phyloP scores from a whole-genome alignment of 371 early-diverging fungal genomes.

The Amoeboradix gromovi region DNA sequence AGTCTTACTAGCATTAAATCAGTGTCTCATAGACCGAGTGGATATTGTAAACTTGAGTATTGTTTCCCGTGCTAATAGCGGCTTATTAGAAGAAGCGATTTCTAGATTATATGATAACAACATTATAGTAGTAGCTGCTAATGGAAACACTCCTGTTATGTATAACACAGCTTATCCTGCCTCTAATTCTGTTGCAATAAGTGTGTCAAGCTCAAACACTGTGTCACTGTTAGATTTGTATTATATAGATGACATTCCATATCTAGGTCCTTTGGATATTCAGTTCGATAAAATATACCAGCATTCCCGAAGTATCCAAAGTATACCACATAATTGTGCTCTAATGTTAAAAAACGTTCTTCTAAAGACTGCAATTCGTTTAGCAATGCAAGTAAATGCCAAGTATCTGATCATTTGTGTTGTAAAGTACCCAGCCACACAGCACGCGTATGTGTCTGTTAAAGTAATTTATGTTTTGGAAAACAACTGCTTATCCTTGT shows the following conservation, averaged over 20 bases:
- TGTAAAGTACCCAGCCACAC: neutral
- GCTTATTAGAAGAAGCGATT: conserved; percentile 21
- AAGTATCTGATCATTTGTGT: too few species aligned
- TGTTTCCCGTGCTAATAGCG: conserved; percentile 24
- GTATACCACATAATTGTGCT: too few species aligned
- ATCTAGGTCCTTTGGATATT: too few species aligned
- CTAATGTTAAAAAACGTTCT: neutral
- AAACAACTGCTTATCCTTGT: neutral
- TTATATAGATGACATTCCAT: too few species aligned
- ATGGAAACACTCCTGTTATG: conserved; percentile 44
- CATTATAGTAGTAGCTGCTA: conserved; percentile 25
- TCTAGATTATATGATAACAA: conserved; percentile 12
- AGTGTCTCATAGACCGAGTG: conserved; percentile 30
- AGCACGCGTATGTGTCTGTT: neutral
- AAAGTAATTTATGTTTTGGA: neutral
- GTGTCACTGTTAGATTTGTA: neutral
- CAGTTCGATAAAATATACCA: too few species aligned
- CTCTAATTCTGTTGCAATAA: neutral
- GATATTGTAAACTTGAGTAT: conserved; percentile 35
- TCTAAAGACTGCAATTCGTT: too few species aligned
- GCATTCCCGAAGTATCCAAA: too few species aligned
- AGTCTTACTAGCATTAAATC: conserved; percentile 29
- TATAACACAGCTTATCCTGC: too few species aligned
- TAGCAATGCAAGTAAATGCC: too few species aligned
- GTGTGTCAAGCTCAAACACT: neutral